Conservation (phyloP, 1,284 basidiomycete genomes). For the Irpex sp. region DNA sequence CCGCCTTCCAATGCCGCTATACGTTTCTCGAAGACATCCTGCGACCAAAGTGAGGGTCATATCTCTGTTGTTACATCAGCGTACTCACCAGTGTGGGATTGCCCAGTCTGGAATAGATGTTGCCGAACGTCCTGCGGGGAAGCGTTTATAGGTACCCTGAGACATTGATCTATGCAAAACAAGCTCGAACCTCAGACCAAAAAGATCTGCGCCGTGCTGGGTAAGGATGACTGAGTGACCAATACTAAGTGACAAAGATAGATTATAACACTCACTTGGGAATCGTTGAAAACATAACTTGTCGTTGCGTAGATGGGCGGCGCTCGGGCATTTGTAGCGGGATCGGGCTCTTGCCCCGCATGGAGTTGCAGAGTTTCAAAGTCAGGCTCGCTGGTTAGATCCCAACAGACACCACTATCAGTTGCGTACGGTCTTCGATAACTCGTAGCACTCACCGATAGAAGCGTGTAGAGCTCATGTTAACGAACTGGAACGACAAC, state of each 20-base stretch:
- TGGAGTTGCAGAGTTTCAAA: constrained; percentile 85
- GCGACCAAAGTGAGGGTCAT: background rate
- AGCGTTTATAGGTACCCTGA: background rate
- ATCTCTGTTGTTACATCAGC: background rate
- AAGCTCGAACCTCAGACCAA: constrained; percentile 55
- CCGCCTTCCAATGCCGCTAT: constrained; percentile 85
- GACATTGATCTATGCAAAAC: background rate
- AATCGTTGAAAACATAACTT: constrained; percentile 79
- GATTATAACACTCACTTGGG: constrained; percentile 30
- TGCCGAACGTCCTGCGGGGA: constrained; percentile 52
- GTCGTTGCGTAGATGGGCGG: constrained; percentile 80
- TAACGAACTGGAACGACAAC: background rate
- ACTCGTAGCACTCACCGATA: constrained; percentile 1
- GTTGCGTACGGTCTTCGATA: background rate
- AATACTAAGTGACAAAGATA: background rate
- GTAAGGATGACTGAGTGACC: background rate
- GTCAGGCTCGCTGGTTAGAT: constrained; percentile 50
- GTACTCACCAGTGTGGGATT: constrained; percentile 78
- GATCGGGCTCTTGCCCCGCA: constrained; percentile 73
- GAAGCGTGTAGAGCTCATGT: constrained; percentile 1
- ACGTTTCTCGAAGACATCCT: constrained; percentile 84
- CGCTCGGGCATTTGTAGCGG: constrained; percentile 74
- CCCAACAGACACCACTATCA: background rate
- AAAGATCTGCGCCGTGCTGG: constrained; percentile 82
- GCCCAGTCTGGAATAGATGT: constrained; percentile 77